A percentile compares a stretch with the other conserved stretches of the same genome.
phyloP scores from a whole-genome alignment of 1,284 basidiomycete genomes.

The Sanguinoderma infundibulare region DNA sequence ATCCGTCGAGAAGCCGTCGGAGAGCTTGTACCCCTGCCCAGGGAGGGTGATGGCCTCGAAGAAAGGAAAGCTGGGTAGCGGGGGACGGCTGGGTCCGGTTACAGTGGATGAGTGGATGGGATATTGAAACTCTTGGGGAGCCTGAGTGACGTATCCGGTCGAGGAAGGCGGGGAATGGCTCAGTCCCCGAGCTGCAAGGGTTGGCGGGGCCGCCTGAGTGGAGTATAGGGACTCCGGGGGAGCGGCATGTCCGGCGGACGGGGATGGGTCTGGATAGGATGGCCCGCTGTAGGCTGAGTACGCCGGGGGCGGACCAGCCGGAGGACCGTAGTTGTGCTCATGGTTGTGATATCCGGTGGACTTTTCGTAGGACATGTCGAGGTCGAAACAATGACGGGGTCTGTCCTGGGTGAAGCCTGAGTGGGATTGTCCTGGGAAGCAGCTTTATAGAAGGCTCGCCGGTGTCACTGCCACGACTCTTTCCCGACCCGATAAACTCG shows the following conservation, averaged over 20 bases:
- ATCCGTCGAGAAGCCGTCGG: constrained; percentile 16
- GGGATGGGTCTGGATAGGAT: neutral
- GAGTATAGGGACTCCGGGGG: neutral
- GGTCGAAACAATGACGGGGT: neutral
- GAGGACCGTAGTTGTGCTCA: neutral
- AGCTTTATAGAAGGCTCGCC: neutral
- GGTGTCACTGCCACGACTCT: too few relatives aligned
- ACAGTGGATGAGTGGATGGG: too few relatives aligned
- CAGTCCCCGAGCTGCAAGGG: too few relatives aligned
- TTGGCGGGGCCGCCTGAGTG: neutral
- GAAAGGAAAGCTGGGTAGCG: neutral
- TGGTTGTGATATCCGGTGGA: neutral
- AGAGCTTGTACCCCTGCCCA: neutral
- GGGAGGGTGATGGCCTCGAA: neutral
- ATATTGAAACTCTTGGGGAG: too few relatives aligned
- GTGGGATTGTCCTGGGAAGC: neutral
- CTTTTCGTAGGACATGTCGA: neutral
- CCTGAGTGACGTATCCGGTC: too few relatives aligned
- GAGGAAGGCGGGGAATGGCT: too few relatives aligned
- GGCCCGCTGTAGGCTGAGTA: neutral
- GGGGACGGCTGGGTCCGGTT: neutral
- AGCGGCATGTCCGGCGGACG: neutral
- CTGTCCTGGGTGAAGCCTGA: neutral
- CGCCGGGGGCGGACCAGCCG: neutral
- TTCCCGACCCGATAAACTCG: too few relatives aligned